Conservation (phyloP, 1,139 yeast genomes). For the Pneumocystis jirovecii region DNA sequence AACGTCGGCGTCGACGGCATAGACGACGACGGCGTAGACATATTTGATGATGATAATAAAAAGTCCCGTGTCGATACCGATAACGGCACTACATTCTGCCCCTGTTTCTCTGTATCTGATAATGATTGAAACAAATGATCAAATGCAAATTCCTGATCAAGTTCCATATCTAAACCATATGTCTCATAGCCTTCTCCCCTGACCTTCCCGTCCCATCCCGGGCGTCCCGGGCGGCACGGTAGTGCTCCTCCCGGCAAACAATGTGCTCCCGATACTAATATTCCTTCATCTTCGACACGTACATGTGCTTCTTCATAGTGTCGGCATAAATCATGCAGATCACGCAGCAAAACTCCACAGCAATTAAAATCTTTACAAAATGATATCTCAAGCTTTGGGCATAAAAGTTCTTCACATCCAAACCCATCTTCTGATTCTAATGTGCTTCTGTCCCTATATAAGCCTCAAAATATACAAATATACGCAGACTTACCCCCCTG, state of each 20-base stretch:
- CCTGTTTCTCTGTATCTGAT: not conserved
- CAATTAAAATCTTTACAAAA: conserved; percentile 94
- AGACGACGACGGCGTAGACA: conserved; percentile 11
- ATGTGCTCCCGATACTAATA: conserved; percentile 8
- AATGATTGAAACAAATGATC: not conserved
- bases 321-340: conserved; percentile 77
- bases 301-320: conserved; percentile 92
- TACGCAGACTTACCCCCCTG: not conserved
- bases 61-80: conserved; percentile 9
- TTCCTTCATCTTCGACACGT: conserved; percentile 32
- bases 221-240: not conserved
- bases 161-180: not conserved
- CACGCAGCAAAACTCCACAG: conserved; percentile 84
- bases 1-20: conserved; percentile 10
- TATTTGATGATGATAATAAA: conserved; percentile 7
- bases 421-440: not conserved
- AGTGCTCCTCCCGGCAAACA: not conserved
- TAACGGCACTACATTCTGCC: not conserved
- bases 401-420: not conserved
- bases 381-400: conserved; percentile 81
- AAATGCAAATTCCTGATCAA: not conserved
- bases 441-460: not conserved
- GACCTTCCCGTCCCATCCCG: not conserved
- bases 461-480: not conserved
- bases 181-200: not conserved